phyloP scores from a whole-genome alignment of 2,329 filamentous ascomycete species.

The Sordariomycetes sp. region DNA sequence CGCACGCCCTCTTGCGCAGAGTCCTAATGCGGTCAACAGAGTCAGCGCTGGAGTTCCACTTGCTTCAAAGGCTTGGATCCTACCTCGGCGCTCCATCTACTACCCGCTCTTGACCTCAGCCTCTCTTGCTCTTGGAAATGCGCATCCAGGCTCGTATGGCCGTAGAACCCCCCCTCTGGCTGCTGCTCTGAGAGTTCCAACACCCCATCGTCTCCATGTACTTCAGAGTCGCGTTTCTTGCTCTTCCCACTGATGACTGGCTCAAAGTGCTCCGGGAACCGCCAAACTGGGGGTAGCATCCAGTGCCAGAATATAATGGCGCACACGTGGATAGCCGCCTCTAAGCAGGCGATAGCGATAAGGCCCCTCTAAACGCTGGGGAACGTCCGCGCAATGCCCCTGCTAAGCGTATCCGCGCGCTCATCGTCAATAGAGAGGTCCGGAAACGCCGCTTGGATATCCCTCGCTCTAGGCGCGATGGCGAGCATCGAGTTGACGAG shows the following conservation, averaged over 20 bases:
- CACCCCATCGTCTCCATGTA: background rate
- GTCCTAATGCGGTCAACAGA: background rate
- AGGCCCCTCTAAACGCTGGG: background rate
- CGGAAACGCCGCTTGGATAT: background rate
- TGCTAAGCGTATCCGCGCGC: background rate
- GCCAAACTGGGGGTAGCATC: background rate
- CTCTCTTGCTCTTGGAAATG: background rate
- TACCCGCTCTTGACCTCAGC: background rate
- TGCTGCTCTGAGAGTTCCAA: background rate
- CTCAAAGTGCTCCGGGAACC: background rate
- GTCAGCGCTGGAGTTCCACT: background rate
- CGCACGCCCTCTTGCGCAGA: background rate
- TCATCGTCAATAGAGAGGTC: background rate
- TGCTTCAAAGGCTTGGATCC: background rate
- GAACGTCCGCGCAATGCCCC: background rate
- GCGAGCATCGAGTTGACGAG: background rate
- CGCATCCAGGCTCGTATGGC: background rate
- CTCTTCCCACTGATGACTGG: background rate
- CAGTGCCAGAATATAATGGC: background rate
- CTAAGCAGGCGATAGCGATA: background rate
- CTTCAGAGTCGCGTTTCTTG: background rate
- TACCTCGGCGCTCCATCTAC: background rate
- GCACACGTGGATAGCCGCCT: background rate
- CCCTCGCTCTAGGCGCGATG: background rate
- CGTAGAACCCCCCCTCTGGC: background rate